These are phyloP conservation scores for Pezicula radicicola DNA, from an alignment of 2,329 filamentous ascomycete genomes.

Conservation along the genomic window DNA sequence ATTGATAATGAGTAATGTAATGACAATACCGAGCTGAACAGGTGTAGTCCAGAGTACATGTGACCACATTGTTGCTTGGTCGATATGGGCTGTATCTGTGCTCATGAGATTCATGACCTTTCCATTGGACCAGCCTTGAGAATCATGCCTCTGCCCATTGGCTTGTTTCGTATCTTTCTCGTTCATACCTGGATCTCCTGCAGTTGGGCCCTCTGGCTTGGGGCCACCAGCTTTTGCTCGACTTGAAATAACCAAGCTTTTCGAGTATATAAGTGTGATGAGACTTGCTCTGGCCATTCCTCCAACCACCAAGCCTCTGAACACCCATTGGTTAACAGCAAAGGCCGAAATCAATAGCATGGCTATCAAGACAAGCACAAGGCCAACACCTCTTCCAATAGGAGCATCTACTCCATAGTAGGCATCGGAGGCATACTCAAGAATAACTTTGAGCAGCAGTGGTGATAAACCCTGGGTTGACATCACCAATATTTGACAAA, in stretches of 20 bases:
- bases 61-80: slow-evolving; percentile 61
- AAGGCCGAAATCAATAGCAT: background rate
- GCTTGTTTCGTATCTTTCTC: slow-evolving; percentile 30
- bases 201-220: background rate
- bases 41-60: slow-evolving; percentile 64
- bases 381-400: background rate
- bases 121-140: slow-evolving; percentile 59
- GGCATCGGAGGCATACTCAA: slow-evolving; percentile 2
- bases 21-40: slow-evolving; percentile 53
- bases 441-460: background rate
- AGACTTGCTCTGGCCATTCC: slow-evolving; percentile 1
- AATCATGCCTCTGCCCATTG: slow-evolving; percentile 45
- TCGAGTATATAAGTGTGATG: slow-evolving; percentile 2
- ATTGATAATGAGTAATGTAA: slow-evolving; percentile 59
- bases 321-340: slow-evolving; percentile 3
- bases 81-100: slow-evolving; percentile 62
- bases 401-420: slow-evolving; percentile 1
- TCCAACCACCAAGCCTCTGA: slow-evolving; percentile 1
- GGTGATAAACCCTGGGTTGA: background rate
- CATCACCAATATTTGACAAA: background rate
- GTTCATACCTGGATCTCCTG: background rate
- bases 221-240: slow-evolving; percentile 4
- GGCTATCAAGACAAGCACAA: background rate
- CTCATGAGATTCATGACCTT: slow-evolving; percentile 66
- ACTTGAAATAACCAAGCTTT: slow-evolving; percentile 1